Evolutionary conservation across 768 basidiomycete genomes (phyloP).

Genomic region (Boletus pseudo-olivaceus): DNA sequence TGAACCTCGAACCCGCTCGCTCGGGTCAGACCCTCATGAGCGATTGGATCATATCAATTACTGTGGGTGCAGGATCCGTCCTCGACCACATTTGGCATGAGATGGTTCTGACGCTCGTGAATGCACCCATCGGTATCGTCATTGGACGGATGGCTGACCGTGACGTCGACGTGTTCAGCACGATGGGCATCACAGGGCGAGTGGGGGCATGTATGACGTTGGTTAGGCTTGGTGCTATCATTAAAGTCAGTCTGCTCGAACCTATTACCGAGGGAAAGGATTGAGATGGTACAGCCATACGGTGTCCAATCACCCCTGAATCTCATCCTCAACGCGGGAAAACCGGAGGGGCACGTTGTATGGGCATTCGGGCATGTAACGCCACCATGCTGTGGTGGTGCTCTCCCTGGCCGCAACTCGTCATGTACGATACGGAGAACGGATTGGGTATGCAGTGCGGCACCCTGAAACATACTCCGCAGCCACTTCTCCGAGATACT

Average conservation of each 20-base stretch:
- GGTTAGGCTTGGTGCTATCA: not conserved
- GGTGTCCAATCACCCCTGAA: not conserved
- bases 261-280: not conserved
- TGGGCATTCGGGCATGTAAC: not conserved
- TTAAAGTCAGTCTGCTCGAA: not conserved
- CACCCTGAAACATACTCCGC: not conserved
- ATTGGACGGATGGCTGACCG: not conserved
- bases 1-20: not conserved
- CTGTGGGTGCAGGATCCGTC: not conserved
- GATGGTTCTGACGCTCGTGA: not conserved
- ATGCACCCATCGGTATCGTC: not conserved
- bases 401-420: not conserved
- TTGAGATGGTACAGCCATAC: not conserved
- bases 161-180: not conserved
- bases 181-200: not conserved
- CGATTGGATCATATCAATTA: not conserved
- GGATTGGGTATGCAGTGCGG: too few relatives aligned
- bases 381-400: not conserved
- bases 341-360: not conserved
- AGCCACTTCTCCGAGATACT: not conserved
- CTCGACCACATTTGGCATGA: not conserved
- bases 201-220: not conserved
- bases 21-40: not conserved
- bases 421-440: not conserved
- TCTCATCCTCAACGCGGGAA: not conserved